Percentiles rank a stretch among this genome's conserved stretches.
Evolutionary conservation across 805 yeast genomes (phyloP).

Genomic region (Lachancea thermotolerans): DNA sequence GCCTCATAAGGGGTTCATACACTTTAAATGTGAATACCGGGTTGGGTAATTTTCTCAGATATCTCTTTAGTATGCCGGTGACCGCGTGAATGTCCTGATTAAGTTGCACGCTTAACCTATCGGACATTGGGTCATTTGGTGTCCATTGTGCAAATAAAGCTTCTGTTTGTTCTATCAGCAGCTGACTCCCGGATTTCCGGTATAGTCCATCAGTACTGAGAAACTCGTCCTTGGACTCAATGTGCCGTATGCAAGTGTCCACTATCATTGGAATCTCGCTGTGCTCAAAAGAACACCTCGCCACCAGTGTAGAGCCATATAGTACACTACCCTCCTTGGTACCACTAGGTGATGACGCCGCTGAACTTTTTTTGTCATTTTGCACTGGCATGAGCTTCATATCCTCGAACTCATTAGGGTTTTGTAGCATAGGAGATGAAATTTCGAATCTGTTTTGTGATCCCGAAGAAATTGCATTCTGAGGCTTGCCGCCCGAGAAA

Average conservation of each 20-base stretch:
- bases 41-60: slow-evolving; percentile 74
- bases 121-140: slow-evolving; percentile 17
- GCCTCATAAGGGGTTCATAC: slow-evolving; percentile 60
- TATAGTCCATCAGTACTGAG: slow-evolving; percentile 80
- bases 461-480: not conserved
- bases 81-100: slow-evolving; percentile 77
- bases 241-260: slow-evolving; percentile 63
- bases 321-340: slow-evolving; percentile 22
- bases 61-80: slow-evolving; percentile 80
- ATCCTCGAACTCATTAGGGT: slow-evolving; percentile 34
- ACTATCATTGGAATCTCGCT: slow-evolving; percentile 64
- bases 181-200: slow-evolving; percentile 78
- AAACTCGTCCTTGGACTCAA: slow-evolving; percentile 58
- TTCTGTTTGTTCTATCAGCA: slow-evolving; percentile 35
- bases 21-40: slow-evolving; percentile 69
- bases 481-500: slow-evolving; percentile 15
- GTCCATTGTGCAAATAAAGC: slow-evolving; percentile 29
- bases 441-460: slow-evolving; percentile 21
- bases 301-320: slow-evolving; percentile 46
- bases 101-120: slow-evolving; percentile 17
- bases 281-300: slow-evolving; percentile 56
- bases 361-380: slow-evolving; percentile 9
- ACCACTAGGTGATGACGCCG: slow-evolving; percentile 20
- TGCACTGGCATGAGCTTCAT: slow-evolving; percentile 27
- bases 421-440: slow-evolving; percentile 33